Base-by-base conservation (phyloP, 331 rosid genomes). In the Saraca asoca region DNA sequence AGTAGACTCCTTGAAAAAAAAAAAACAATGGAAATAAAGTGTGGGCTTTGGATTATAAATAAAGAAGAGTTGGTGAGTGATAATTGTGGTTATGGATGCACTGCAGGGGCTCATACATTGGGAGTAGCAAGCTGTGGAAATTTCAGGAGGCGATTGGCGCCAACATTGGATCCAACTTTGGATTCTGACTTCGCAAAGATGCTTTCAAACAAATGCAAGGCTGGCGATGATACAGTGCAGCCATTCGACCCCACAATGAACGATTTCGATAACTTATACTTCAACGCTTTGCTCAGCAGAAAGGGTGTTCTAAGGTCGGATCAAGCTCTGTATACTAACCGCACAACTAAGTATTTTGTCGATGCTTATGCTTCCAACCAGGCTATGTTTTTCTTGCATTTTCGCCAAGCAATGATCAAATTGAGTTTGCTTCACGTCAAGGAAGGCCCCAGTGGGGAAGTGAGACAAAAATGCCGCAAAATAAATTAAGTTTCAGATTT, bases 121-220 rank as follows among this genome's bases (percentile, higher is more conserved):
- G 98, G 98, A 51, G 92, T 82, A 18, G 95, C 96, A 52, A 79
- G 90, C 72, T 91, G 98, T 71, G 20, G 81, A 2, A 79, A 90
- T 0, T 91, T 91, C 83, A 86, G 86, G 68, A 64, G 15, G 65
- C 60, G 96, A 50, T 52, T 91, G 17, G 41, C 15, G 29, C 53
- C 39, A 14, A 69, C 3, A 24, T 24, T 5, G 24, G 96, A 88
- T 43, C 73, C 77, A 48, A 61, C 63, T 0, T 19, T 88, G 55
- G 88, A 79, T 55, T 6, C 92, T 13, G 77, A 58, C 42, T 88
- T 91, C 33, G 90, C 87, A 10, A 74, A 73, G 54, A 78, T 79
- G 19, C 49, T 88, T 12, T 61, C 81, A 0, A 79, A 76, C 43
- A 88, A 90, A 19, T 91, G 97, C 80, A 56, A 72, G 1, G 78